Base-by-base conservation (phyloP, 2,329 filamentous ascomycete species). In the Monilinia vaccinii-corymbosi region DNA sequence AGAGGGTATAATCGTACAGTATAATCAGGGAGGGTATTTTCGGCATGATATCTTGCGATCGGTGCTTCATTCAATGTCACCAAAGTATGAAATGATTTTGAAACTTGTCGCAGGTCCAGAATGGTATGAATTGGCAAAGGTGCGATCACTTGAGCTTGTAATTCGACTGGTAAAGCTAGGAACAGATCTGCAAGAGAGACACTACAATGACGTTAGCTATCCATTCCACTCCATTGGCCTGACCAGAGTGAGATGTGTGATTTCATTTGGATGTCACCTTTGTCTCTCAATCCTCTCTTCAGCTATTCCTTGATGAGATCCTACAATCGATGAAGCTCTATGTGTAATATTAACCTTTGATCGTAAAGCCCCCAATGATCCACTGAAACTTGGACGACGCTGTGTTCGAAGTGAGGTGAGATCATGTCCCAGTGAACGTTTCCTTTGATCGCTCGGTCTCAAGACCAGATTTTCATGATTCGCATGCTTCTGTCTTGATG, bases 111-210 rank as follows among this genome's bases (percentile, higher is more conserved):
- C 25, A 87, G 75, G 62, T 78, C 84, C 36, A 87, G 75, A 18
- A 86, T 75, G 61, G 85, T 82, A 36, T 80, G 80, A 42, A 87
- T 75, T 0, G 84, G 81, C 32, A 87, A 74, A 1, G 78, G 78
- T 3, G 81, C 78, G 53, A 86, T 79, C 63, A 87, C 80, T 66
- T 86, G 81, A 28, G 84, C 78, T 70, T 86, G 83, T 49, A 87
- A 72, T 71, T 87, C 84, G 61, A 78, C 82, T 2, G 84, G 84
- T 7, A 87, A 73, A 34, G 73, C 74, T 25, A 80, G 73, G 63
- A 87, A 85, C n/a, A 83, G 74, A 55, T 81, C 76, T 61, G 82
- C 79, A 47, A 85, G 78, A 1, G 79, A 75, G 5, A 77, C 61
- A 60, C 65, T 68, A 58, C 32, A 10, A 21, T 16, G 14, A n/a